phyloP scores from a whole-genome alignment of 2,329 filamentous ascomycete species.

The Hymenoscyphus occultus region DNA sequence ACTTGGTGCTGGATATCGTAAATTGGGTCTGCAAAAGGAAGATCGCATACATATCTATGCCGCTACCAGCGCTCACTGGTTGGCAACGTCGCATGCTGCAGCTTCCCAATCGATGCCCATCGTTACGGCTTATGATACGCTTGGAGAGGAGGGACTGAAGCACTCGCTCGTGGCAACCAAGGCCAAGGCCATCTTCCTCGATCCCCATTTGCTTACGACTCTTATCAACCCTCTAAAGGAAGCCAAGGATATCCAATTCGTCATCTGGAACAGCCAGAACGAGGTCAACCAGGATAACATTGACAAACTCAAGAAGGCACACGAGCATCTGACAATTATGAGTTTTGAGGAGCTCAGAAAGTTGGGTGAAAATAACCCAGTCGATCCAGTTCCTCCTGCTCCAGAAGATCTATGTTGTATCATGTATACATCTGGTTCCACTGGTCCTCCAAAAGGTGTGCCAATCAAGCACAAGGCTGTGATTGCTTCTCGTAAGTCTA shows the following conservation, averaged over 20 bases:
- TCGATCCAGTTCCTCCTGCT: conserved; percentile 67
- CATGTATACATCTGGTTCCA: conserved; percentile 87
- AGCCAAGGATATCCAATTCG: conserved; percentile 52
- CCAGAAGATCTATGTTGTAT: conserved; percentile 79
- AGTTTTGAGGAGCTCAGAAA: conserved; percentile 54
- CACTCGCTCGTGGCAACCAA: conserved; percentile 82
- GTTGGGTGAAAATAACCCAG: conserved; percentile 57
- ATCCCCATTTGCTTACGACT: conserved; percentile 70
- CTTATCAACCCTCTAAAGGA: conserved; percentile 55
- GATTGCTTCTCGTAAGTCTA: conserved; percentile 73
- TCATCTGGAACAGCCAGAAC: conserved; percentile 61
- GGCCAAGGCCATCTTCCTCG: conserved; percentile 80
- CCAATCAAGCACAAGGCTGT: conserved; percentile 81
- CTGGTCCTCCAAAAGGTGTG: conserved; percentile 86
- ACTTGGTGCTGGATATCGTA: conserved; percentile 67
- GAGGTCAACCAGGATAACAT: conserved; percentile 49
- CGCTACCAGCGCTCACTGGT: conserved; percentile 70
- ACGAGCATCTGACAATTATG: conserved; percentile 52
- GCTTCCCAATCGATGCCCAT: conserved; percentile 85
- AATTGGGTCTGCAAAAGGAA: conserved; percentile 66
- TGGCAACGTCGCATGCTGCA: conserved; percentile 74
- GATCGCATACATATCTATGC: conserved; percentile 78
- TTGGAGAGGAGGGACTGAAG: conserved; percentile 78
- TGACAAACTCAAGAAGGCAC: conserved; percentile 53
- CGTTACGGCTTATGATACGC: conserved; percentile 92